Conservation (phyloP, 306 rosid species). For the Sphenostylis stenocarpa region DNA sequence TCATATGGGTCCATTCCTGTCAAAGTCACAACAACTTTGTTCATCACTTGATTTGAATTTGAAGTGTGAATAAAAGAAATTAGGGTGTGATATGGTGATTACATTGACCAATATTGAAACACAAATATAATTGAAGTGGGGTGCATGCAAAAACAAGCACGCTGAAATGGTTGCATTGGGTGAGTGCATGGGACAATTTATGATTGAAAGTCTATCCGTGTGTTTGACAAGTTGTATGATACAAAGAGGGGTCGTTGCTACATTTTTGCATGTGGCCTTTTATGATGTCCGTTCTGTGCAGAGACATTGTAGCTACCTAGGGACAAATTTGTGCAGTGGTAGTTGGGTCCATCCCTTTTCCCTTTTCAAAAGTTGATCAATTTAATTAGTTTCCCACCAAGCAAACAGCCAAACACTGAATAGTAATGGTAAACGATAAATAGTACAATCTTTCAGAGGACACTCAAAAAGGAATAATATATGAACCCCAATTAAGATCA, state of each 20-base stretch:
- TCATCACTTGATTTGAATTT: constrained; percentile 2
- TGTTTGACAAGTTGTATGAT: constrained; percentile 24
- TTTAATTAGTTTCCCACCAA: not conserved
- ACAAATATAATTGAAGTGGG: constrained; percentile 36
- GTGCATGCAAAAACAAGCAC: constrained; percentile 25
- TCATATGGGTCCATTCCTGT: constrained; percentile 26
- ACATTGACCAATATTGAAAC: constrained; percentile 32
- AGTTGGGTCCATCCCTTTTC: constrained; percentile 35
- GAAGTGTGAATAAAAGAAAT: not conserved
- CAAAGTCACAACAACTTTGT: constrained; percentile 13
- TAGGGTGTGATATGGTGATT: constrained; percentile 23
- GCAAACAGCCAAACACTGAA: not conserved
- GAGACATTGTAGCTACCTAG: constrained; percentile 31
- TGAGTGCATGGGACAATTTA: constrained; percentile 40
- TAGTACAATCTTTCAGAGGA: constrained; percentile 16
- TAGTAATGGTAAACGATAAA: not conserved
- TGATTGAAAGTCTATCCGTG: constrained; percentile 30
- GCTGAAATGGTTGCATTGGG: constrained; percentile 36
- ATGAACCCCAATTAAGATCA: not conserved
- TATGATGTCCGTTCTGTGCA: constrained; percentile 39
- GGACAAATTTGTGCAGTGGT: constrained; percentile 39
- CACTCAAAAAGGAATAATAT: not conserved
- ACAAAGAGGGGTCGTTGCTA: constrained; percentile 38
- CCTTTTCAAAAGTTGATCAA: constrained; percentile 20
- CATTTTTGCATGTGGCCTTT: constrained; percentile 43